Conservation (phyloP, 177 flowering plant genomes). For the Telopea speciosissima region DNA sequence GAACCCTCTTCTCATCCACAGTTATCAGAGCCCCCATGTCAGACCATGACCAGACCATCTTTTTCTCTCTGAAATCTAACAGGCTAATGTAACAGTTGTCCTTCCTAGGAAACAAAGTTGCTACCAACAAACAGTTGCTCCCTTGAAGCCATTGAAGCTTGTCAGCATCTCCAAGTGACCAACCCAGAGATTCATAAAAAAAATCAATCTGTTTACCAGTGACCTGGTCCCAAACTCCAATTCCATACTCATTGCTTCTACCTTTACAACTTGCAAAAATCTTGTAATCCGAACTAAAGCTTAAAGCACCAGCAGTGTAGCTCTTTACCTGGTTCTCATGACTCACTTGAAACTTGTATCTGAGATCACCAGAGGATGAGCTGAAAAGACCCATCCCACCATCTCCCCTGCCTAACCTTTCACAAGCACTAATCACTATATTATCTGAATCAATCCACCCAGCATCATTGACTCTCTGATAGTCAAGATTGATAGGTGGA, state of each 20-base stretch:
- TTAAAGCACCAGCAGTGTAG: conserved; percentile 73
- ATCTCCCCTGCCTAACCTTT: conserved; percentile 57
- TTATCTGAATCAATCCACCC: conserved; percentile 52
- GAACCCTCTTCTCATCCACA: conserved; percentile 58
- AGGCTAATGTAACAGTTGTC: conserved; percentile 81
- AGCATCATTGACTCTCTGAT: conserved; percentile 76
- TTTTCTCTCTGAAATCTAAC: conserved; percentile 69
- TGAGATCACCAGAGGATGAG: conserved; percentile 52
- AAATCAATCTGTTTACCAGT: conserved; percentile 84
- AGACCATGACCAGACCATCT: conserved; percentile 86
- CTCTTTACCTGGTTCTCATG: conserved; percentile 69
- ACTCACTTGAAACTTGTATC: conserved; percentile 56
- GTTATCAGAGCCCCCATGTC: conserved; percentile 42
- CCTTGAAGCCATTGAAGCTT: conserved; percentile 72
- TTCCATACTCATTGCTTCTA: conserved; percentile 81
- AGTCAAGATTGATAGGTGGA: conserved; percentile 60
- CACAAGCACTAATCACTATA: conserved; percentile 58
- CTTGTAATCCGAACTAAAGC: conserved; percentile 39
- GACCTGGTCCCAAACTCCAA: conserved; percentile 81
- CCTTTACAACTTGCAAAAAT: conserved; percentile 80
- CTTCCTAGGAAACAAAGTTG: conserved; percentile 77
- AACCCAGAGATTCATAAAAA: conserved; percentile 69
- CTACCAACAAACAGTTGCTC: conserved; percentile 61
- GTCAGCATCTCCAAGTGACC: conserved; percentile 91
- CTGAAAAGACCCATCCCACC: conserved; percentile 84